A percentile compares a stretch with the other conserved stretches of the same genome.
These are phyloP conservation scores for Boletus subparvulus DNA, from an alignment of 768 basidiomycete genomes.

Conservation along the genomic window DNA sequence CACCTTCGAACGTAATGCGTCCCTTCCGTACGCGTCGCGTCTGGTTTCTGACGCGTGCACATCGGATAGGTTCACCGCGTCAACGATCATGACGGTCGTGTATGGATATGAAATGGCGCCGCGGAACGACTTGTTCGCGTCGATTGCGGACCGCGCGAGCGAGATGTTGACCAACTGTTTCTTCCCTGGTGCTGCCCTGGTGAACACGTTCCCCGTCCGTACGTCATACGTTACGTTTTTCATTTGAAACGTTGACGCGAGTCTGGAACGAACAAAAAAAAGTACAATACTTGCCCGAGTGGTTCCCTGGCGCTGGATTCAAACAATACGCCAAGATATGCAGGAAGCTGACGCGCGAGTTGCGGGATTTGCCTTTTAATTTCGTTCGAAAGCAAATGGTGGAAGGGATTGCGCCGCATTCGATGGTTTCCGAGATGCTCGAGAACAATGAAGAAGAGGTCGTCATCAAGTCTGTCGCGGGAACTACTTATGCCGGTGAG, in stretches of 20 bases:
- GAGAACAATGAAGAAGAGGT: conserved; percentile 27
- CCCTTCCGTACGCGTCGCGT: not conserved
- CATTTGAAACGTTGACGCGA: not conserved
- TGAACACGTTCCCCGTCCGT: conserved; percentile 33
- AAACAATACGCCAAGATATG: conserved; percentile 19
- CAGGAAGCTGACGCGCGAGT: conserved; percentile 16
- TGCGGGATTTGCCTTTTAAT: conserved; percentile 16
- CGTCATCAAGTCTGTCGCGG: conserved; percentile 31
- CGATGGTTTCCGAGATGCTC: conserved; percentile 24
- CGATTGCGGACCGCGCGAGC: conserved; percentile 32
- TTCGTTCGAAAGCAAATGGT: conserved; percentile 22
- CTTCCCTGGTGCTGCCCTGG: conserved; percentile 32
- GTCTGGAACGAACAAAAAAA: not conserved
- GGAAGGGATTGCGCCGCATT: conserved; percentile 17
- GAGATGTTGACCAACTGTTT: conserved; percentile 27
- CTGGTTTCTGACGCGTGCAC: not conserved
- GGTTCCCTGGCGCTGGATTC: conserved; percentile 34
- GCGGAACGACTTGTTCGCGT: conserved; percentile 31
- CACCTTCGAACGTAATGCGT: conserved; percentile 23
- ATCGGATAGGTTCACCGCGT: conserved; percentile 24
- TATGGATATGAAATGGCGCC: conserved; percentile 38
- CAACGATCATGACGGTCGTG: conserved; percentile 32
- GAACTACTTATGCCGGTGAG: conserved; percentile 32
- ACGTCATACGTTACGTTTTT: not conserved
- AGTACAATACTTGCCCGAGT: conserved; percentile 30